Evolutionary conservation across 305 asterid genomes (phyloP), one percentile per base, ranked within the genome.

Genomic region (Andrographis paniculata): DNA sequence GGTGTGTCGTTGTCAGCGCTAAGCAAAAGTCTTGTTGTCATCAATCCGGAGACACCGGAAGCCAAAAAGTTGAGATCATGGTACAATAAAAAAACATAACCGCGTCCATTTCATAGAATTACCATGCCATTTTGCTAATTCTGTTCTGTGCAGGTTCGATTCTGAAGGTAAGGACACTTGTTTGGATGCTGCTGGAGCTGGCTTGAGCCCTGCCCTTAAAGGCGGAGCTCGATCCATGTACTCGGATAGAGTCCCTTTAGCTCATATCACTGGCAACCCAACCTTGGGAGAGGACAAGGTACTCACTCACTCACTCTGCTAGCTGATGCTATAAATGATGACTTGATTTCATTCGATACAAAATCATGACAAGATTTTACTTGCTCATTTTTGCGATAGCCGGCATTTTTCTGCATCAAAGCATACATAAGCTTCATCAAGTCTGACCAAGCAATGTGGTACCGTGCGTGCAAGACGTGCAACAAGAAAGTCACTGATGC

Each of bases 361-460:
- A n/a, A n/a, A n/a, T n/a, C n/a, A n/a, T n/a, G n/a, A n/a, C n/a
- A n/a, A n/a, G n/a, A n/a, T n/a, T n/a, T n/a, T n/a, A n/a, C n/a
- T n/a, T n/a, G 8, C 30, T 24, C 8, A 3, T 4, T 56, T 23
- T 55, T 5, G 52, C 56, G 20, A 44, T 81, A 89, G 98, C 88
- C 92, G 42, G 87, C 33, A 17, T 76, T 49, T 61, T 89, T 80
- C 74, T 56, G 74, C 61, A 53, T 85, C 6, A 89, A 78, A 53
- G 98, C 92, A 15, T 69, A 48, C 53, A 61, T 82, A 42, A 82
- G 84, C 69, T 75, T 47, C 63, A 80, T 89, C 31, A 89, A 76
- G 59, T 76, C 80, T 1, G 98, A 89, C 55, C 98, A 89, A 59
- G 16, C 93, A 46, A 85, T 89, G 94, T 89, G 94, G 96, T 89